A percentile compares a stretch with the other conserved stretches of the same genome.
Evolutionary conservation across 2,329 filamentous ascomycete species (phyloP).

Genomic region (Daldinia eschscholtzii): DNA sequence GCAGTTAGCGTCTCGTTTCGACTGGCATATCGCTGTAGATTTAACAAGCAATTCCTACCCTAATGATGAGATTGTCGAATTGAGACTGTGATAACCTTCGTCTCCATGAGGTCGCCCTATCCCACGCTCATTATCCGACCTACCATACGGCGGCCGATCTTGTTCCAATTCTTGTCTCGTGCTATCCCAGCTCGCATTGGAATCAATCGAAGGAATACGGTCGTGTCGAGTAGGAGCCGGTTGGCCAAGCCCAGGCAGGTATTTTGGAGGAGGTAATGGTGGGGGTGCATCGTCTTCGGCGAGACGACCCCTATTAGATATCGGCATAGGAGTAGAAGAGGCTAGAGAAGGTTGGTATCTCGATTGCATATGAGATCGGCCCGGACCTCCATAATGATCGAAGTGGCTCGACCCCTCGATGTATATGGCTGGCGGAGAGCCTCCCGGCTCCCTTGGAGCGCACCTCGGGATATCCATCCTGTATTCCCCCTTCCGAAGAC

Average conservation of each 20-base stretch:
- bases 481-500: conserved; percentile 20
- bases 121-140: conserved; percentile 40
- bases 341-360: conserved; percentile 50
- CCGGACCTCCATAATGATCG: conserved; percentile 45
- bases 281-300: conserved; percentile 54
- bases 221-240: conserved; percentile 44
- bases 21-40: background rate
- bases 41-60: conserved; percentile 41
- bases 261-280: conserved; percentile 54
- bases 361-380: conserved; percentile 46
- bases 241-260: conserved; percentile 49
- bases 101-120: conserved; percentile 48
- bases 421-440: conserved; percentile 51
- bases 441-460: conserved; percentile 50
- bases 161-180: conserved; percentile 46
- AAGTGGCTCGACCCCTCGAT: conserved; percentile 47
- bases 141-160: conserved; percentile 44
- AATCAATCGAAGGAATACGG: conserved; percentile 49
- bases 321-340: conserved; percentile 56
- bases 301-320: conserved; percentile 51
- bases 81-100: conserved; percentile 53
- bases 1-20: conserved; percentile 38
- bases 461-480: conserved; percentile 52
- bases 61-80: conserved; percentile 50
- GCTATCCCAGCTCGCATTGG: conserved; percentile 50